phyloP scores from a whole-genome alignment of 495 filamentous ascomycete genomes.

The Penicillium malachiteum region DNA sequence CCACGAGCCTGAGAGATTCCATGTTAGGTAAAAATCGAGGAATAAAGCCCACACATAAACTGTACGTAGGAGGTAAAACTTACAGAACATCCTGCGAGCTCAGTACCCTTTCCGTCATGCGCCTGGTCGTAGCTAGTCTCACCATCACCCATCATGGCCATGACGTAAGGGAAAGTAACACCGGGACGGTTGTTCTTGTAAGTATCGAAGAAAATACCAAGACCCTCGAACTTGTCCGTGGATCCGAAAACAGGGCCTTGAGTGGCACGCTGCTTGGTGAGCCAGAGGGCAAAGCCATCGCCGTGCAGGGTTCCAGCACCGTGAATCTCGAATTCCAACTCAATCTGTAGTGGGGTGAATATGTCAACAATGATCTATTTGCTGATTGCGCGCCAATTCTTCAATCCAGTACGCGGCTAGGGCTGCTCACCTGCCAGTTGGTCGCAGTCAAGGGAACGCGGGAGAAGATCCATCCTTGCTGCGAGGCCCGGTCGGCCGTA shows the following conservation, averaged over 20 bases:
- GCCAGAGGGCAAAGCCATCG: constrained; percentile 97
- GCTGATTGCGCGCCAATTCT: too few species aligned
- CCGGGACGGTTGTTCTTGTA: constrained; percentile 99
- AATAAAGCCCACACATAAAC: neutral
- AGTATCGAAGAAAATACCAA: constrained; percentile 97
- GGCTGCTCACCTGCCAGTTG: constrained; percentile 81
- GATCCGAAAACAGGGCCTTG: constrained; percentile 85
- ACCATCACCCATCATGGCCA: constrained; percentile 97
- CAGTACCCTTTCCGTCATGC: constrained; percentile 91
- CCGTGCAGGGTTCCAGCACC: constrained; percentile 84
- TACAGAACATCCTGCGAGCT: constrained; percentile 90
- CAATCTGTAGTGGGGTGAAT: constrained; percentile 55
- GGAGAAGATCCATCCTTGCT: constrained; percentile 90
- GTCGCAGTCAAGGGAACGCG: constrained; percentile 93
- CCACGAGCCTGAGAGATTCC: constrained; percentile 65
- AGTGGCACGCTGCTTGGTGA: constrained; percentile 87
- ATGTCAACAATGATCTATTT: neutral
- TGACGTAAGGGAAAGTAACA: constrained; percentile 93
- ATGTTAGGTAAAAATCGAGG: neutral
- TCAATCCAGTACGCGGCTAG: neutral
- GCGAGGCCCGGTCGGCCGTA: constrained; percentile 83
- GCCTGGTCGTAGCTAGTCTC: constrained; percentile 86
- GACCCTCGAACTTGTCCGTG: constrained; percentile 85
- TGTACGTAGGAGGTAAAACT: constrained; percentile 17
- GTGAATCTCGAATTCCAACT: constrained; percentile 91